Evolutionary conservation across 129 eudicot genomes (phyloP).

Genomic region (Helichrysum umbraculigerum): DNA sequence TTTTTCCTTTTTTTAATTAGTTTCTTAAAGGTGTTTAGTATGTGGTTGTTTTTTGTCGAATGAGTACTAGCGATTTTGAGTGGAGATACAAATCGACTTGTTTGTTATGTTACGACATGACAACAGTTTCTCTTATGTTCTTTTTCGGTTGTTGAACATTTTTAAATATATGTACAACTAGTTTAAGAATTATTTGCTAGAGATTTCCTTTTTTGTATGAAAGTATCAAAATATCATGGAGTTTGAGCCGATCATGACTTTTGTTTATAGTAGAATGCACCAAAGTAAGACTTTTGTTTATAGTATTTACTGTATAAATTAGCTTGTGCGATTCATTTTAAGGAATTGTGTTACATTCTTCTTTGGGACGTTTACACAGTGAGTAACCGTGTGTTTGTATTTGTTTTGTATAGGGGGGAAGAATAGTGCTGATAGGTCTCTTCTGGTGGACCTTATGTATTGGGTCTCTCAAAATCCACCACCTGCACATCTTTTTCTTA

Average conservation of each 20-base stretch:
- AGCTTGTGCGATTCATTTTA: neutral
- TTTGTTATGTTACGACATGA: neutral
- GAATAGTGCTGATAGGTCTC: constrained; percentile 97
- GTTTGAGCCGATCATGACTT: constrained; percentile 1
- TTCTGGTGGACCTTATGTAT: constrained; percentile 85
- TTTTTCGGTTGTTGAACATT: neutral
- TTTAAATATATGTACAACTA: neutral
- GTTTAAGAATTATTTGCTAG: constrained; percentile 2
- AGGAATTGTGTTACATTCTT: neutral
- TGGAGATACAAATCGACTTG: neutral
- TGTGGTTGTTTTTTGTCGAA: too few species aligned
- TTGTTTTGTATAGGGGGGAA: constrained; percentile 61
- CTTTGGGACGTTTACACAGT: neutral
- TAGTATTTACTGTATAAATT: neutral
- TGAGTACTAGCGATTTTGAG: too few species aligned
- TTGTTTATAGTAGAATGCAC: neutral
- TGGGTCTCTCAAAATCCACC: constrained; percentile 99
- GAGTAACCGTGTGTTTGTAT: neutral
- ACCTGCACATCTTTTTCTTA: constrained; percentile 85
- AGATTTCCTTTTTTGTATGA: constrained; percentile 2
- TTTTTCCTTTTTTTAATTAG: too few species aligned
- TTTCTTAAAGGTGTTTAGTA: too few species aligned
- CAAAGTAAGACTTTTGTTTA: neutral
- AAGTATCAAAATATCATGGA: neutral
- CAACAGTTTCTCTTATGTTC: neutral